Evolutionary conservation across 2,329 filamentous ascomycete genomes (phyloP), one percentile per base, ranked within the genome.

Genomic region (Albifimbria verrucaria): DNA sequence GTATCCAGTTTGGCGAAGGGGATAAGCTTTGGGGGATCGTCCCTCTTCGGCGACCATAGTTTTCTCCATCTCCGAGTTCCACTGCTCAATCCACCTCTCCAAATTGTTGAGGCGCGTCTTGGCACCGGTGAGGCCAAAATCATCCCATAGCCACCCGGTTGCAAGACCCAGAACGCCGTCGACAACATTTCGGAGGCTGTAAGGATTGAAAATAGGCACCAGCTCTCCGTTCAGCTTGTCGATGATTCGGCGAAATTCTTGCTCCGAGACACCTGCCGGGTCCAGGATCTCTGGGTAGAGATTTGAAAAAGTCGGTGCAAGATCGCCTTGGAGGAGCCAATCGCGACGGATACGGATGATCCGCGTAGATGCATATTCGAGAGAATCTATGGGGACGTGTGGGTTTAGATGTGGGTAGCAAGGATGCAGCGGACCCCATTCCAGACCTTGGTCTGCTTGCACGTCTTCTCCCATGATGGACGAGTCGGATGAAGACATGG

Each of bases 251-350:
- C 94, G 85, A 65, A 99, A 99, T 62, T 96, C 90, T 54, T 87
- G 86, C 69, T 99, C 94, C 1, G 84, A 81, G 43, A 99, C 74
- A 26, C 92, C 84, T 0, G 83, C 84, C 1, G 92, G 90, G 59
- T 97, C 92, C 7, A 99, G 77, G 53, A 99, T 96, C 67, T 99
- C 94, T 0, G 94, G 94, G 64, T 99, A 99, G 3, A 97, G 78
- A 63, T 97, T 97, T 17, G 90, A 94, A 67, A 95, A 97, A 0
- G 92, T 91, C 0, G 94, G 94, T 1, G 92, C 93, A 24, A 96
- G 76, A 69, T 99, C 94, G 32, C 93, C 94, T 55, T 87, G 83
- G 25, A 92, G 72, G 72, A 97, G 87, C 89, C 92, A 99, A 71
- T 99, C 94, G 42, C 94, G 83, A 53, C 87, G 86, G 57, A 99